A percentile compares a stretch with the other conserved stretches of the same genome.
Evolutionary conservation across 345 rosid genomes (phyloP).

Genomic region (Trapa bicornis): DNA sequence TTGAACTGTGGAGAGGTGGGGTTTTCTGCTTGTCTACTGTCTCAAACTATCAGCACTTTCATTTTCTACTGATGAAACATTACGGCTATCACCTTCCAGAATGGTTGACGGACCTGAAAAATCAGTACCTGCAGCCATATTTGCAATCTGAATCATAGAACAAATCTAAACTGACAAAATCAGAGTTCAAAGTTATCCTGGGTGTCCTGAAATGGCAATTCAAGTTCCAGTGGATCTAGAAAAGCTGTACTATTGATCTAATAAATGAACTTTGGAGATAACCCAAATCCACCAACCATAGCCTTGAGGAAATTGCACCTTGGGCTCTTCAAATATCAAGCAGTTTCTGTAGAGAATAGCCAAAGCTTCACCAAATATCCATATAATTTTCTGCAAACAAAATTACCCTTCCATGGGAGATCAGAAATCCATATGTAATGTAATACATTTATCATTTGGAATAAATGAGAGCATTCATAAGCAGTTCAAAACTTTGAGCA

Average conservation of each 20-base stretch:
- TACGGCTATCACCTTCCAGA: constrained; percentile 36
- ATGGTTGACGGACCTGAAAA: constrained; percentile 35
- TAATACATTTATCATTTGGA: too few species aligned
- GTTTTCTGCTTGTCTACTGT: constrained; percentile 47
- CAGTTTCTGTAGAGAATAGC: constrained; percentile 2
- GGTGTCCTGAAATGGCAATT: constrained; percentile 1
- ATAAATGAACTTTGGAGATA: background rate
- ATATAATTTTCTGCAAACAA: constrained; percentile 7
- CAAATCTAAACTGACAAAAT: background rate
- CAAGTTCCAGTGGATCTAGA: background rate
- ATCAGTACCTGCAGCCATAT: constrained; percentile 54
- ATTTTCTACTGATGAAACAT: constrained; percentile 28
- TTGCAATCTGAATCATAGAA: constrained; percentile 31
- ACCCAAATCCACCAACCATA: constrained; percentile 11
- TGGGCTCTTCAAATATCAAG: constrained; percentile 9
- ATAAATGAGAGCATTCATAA: too few species aligned
- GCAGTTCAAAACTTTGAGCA: too few species aligned
- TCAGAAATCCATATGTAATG: background rate
- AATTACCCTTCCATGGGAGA: constrained; percentile 5
- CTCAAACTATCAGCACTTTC: constrained; percentile 35
- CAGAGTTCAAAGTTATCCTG: constrained; percentile 5
- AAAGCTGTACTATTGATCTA: background rate
- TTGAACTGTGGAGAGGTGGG: constrained; percentile 27
- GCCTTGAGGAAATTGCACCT: background rate
- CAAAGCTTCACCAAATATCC: constrained; percentile 16